Base-by-base conservation (phyloP, 495 filamentous ascomycete genomes). In the Tetracladium setigerum region DNA sequence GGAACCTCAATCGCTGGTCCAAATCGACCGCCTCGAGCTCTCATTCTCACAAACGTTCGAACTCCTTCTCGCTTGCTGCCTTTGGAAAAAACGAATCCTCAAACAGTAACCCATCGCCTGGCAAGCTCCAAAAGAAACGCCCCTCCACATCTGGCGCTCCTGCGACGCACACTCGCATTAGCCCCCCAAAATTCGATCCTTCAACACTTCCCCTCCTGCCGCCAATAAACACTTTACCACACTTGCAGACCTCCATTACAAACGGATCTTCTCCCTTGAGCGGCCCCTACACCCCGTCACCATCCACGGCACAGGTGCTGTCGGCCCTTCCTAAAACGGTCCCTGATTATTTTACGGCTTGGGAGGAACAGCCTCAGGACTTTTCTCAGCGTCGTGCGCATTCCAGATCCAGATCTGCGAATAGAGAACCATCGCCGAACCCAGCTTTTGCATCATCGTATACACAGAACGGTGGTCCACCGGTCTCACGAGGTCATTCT, bases 1-100 rank as follows among this genome's bases (percentile, higher is more conserved):
- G 77, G 30, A 87, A 81, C 48, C 72, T 88, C 57, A 88, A 91
- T 63, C 81, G 86, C 44, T 91, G 86, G 87, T 90, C 86, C 22
- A 78, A 83, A 22, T 88, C 84, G 4, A 87, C 88, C 16, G 59
- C 74, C 9, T 87, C 83, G 37, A 89, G 72, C 27, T 84, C 83
- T 33, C 65, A 72, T 4, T 52, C 53, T 11, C 62, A 67, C 39
- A 68, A 72, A 47, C 62, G 67, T 35, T 69, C 62, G 56, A 73
- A 59, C 38, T 79, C 69, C 51, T 72, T 72, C 52, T 77, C 80
- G 36, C 73, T 74, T 80, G 46, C 71, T 76, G 53, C 53, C 62
- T 39, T 68, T 68, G 30, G 61, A 60, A 40, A 40, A 58, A 49
- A 36, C 38, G 8, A 50, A 57, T 19, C 61, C 65, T 37, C 62